Evolutionary conservation across 2,329 filamentous ascomycete genomes (phyloP), one percentile per base, ranked within the genome.

Genomic region (Monosporascus sp.): DNA sequence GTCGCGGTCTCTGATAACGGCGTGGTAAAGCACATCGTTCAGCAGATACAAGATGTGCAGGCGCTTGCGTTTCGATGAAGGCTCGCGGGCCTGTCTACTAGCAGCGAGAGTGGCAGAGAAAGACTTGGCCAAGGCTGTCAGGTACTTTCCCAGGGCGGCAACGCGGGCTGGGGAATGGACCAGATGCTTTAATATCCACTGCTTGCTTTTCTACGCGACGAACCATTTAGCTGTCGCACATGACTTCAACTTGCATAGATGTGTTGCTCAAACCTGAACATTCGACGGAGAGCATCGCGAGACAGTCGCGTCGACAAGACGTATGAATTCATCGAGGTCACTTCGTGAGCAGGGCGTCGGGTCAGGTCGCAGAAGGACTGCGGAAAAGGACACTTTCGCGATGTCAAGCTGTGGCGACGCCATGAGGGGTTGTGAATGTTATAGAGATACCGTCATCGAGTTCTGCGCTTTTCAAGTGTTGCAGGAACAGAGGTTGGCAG

Each of bases 211-310:
- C 91, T 96, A 82, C 61, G 60, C 59, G 57, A 62, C 60, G 64
- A 46, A 68, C 60, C 52, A 64, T 68, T 68, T 68, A 67, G 65
- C 58, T 53, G 60, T 64, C 60, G 63, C 57, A 62, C 62, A 58
- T 61, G 61, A 65, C 60, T 65, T 65, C 67, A 61, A 66, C 57
- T 69, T 71, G 74, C 72, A 72, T 67, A 67, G 59, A 60, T 68
- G 62, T 68, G 63, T 72, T 70, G 70, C 68, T 78, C 86, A 90
- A 89, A 94, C 89, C 89, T 94, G 89, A 79, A 94, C 86, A 77
- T 93, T 91, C 77, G 78, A 74, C 66, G 84, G 80, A 65, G 88
- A 89, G 81, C 89, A 93, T 75, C 84, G 81, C 72, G 79, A 73
- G 66, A 89, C 73, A 63, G 81, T 80, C 67, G 78, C 74, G 69